Conservation (phyloP, 2,329 filamentous ascomycete species). For the Coniochaeta sp. region DNA sequence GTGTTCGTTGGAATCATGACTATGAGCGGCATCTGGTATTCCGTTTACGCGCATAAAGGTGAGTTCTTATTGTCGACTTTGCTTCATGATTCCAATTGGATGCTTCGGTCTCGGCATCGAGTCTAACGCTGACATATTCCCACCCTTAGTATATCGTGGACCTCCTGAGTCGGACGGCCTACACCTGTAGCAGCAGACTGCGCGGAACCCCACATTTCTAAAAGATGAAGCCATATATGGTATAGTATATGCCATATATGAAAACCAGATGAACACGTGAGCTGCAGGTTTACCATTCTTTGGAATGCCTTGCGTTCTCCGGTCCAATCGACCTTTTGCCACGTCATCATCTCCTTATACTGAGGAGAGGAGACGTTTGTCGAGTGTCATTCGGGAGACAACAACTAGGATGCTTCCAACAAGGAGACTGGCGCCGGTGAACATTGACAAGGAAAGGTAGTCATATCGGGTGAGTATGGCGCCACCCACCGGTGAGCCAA, state of each 20-base stretch:
- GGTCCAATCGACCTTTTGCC: no score
- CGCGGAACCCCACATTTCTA: neutral
- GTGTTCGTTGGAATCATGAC: constrained; percentile 46
- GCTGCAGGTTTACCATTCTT: neutral
- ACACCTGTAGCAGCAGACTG: neutral
- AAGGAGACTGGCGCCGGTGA: constrained; percentile 23
- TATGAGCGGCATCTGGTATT: constrained; percentile 40
- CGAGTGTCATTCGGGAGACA: constrained; percentile 7
- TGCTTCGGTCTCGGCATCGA: neutral
- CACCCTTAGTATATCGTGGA: constrained; percentile 15
- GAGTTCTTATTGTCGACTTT: no score
- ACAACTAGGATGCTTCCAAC: constrained; percentile 19
- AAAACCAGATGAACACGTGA: neutral
- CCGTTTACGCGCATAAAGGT: constrained; percentile 42
- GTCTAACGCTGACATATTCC: constrained; percentile 1
- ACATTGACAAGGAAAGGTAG: constrained; percentile 31
- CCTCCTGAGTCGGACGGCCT: constrained; percentile 18
- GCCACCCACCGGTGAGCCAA: constrained; percentile 33
- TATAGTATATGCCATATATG: neutral
- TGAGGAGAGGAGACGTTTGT: neutral
- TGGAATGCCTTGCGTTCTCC: neutral
- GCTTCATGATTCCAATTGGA: no score
- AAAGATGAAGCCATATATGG: neutral
- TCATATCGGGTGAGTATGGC: constrained; percentile 26
- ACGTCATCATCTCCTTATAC: neutral